Evolutionary conservation across 2,329 filamentous ascomycete species (phyloP), one percentile per base, ranked within the genome.

Genomic region (Teratosphaeria viscida): DNA sequence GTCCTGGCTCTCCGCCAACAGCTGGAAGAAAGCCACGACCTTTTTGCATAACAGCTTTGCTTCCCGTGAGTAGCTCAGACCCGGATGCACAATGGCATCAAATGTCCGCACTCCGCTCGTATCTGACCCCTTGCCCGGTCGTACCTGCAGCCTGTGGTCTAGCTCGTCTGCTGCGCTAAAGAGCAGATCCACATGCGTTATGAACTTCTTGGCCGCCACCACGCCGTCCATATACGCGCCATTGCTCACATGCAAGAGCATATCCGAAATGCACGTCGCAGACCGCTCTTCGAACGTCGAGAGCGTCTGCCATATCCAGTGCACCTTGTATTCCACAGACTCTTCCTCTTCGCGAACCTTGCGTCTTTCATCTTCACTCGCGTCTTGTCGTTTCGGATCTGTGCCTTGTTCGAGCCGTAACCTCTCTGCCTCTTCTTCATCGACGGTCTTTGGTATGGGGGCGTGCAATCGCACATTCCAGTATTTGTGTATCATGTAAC

Each of bases 401-500:
- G 65, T 54, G 35, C 71, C 66, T 49, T 70, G 66, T 52, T 76
- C 73, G 5, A 72, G 65, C 49, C 62, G 59, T 56, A 65, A 39
- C 26, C 61, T 53, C 57, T 69, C 66, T 26, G 62, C 52, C 49
- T 65, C 65, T 19, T 67, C 61, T 29, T 68, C 65, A 52, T 72
- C 67, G 49, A 75, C 71, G 10, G 74, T 74, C 14, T 74, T 74
- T 5, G 75, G 73, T 8, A 68, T 64, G n/a, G 67, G 59, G 2
- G 70, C 68, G 62, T 78, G 76, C 43, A 99, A 79, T 57, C 94
- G 86, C 61, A 99, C 94, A 72, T 97, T 99, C 94, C 94, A 99
- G 75, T 97, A 99, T 71, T 99, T 99, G 78, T 99, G 94, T 63
- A 99, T 99, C 94, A 99, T 99, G 76, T 99, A 99, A 75, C 94